phyloP scores from a whole-genome alignment of 495 filamentous ascomycete genomes.

The Gamarada debralockiae region DNA sequence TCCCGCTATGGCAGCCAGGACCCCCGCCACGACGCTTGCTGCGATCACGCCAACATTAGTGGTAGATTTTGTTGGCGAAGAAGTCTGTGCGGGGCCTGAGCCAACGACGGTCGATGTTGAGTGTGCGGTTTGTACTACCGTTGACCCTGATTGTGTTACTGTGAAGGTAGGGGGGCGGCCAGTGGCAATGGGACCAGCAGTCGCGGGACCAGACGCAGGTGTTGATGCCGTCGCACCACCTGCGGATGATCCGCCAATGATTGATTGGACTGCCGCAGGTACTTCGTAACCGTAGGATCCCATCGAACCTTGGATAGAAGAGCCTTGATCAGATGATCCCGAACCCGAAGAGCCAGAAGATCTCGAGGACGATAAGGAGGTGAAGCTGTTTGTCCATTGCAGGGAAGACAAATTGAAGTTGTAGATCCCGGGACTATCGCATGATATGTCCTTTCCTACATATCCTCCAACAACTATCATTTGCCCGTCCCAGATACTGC shows the following conservation, averaged over 20 bases:
- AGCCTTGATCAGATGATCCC: constrained; percentile 34
- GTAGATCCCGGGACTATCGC: constrained; percentile 67
- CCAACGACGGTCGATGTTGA: constrained; percentile 25
- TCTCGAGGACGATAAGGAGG: constrained; percentile 32
- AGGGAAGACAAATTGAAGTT: constrained; percentile 61
- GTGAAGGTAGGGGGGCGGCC: constrained; percentile 63
- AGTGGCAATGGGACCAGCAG: constrained; percentile 63
- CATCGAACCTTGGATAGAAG: constrained; percentile 37
- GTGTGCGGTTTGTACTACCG: constrained; percentile 39
- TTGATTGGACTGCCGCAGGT: constrained; percentile 52
- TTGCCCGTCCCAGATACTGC: constrained; percentile 64
- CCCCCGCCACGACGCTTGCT: constrained; percentile 58
- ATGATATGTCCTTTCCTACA: constrained; percentile 53
- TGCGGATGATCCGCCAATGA: constrained; percentile 56
- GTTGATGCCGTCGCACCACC: constrained; percentile 66
- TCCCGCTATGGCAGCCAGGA: constrained; percentile 50
- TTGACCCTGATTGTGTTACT: constrained; percentile 54
- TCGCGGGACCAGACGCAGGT: constrained; percentile 56
- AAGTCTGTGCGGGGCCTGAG: background rate
- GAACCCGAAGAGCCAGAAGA: constrained; percentile 2
- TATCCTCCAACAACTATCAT: constrained; percentile 73
- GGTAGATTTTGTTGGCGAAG: constrained; percentile 9
- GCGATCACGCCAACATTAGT: constrained; percentile 59
- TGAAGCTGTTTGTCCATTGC: constrained; percentile 58
- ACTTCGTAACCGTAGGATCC: constrained; percentile 62